Percentiles rank a stretch among this genome's conserved stretches.
phyloP scores from a whole-genome alignment of 2,329 filamentous ascomycete genomes.

The Purpureocillium takamizusanense region DNA sequence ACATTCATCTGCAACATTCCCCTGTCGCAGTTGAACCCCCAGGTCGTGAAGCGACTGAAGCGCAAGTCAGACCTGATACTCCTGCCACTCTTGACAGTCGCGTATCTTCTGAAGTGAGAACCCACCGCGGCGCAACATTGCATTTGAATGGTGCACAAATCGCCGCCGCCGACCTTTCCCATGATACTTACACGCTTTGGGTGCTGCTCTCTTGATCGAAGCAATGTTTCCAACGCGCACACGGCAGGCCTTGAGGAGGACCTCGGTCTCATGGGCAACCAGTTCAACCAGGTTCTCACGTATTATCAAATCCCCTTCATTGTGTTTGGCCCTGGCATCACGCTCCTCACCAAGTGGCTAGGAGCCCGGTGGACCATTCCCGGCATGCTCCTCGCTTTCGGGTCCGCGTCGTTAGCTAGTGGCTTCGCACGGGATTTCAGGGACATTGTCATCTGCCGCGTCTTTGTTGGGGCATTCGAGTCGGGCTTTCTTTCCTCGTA shows the following conservation, averaged over 20 bases:
- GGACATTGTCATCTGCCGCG: constrained; percentile 1
- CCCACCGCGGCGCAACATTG: too few species aligned
- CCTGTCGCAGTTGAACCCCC: not conserved
- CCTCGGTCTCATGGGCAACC: constrained; percentile 1
- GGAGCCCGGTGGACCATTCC: constrained; percentile 1
- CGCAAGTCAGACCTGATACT: not conserved
- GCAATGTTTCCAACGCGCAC: constrained; percentile 5
- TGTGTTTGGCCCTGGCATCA: constrained; percentile 2
- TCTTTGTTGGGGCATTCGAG: constrained; percentile 4
- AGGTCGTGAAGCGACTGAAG: constrained; percentile 1
- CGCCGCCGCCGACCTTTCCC: too few species aligned
- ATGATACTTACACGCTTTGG: too few species aligned
- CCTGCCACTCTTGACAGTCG: not conserved
- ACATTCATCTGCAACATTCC: not conserved
- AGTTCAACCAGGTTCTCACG: constrained; percentile 4
- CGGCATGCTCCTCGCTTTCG: not conserved
- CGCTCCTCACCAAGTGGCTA: constrained; percentile 2
- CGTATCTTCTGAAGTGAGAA: constrained; percentile 1
- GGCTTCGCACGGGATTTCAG: constrained; percentile 2
- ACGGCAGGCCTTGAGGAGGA: constrained; percentile 1
- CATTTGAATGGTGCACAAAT: too few species aligned
- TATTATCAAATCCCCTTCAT: constrained; percentile 6
- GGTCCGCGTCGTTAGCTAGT: not conserved
- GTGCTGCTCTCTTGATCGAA: constrained; percentile 4
- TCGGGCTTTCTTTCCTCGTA: constrained; percentile 6